Base-by-base conservation (phyloP, 805 yeast species). In the Candida manassasensis region DNA sequence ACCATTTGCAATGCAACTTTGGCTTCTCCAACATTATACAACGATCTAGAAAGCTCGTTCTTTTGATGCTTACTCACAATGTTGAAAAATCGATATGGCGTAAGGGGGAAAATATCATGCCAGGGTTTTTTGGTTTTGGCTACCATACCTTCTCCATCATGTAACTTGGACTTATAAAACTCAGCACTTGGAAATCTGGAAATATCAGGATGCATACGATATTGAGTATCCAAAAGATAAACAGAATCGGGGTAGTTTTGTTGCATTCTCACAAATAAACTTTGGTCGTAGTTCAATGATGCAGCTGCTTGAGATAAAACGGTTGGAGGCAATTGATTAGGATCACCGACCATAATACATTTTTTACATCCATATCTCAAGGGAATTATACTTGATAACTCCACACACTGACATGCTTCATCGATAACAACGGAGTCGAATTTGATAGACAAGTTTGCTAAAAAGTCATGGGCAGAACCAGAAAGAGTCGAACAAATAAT, bases 261-360 rank as follows among this genome's bases (percentile, higher is more conserved):
- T 47, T 84, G 95, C 94, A 90, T 89, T 43, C 98, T 73, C 27
- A 90, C 97, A 58, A 93, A 93, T 51, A 93, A 67, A 53, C 95
- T 84, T 57, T 90, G 96, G 44, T 90, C 96, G 52, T 93, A 93
- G 28, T 77, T 76, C 47, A 69, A 75, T 4, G 75, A 67, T 1
- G 94, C 81, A 1, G 98, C 97, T 10, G 78, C 81, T 47, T 84
- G 88, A 0, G 97, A 90, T 13, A 93, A 61, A 8, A 90, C 97
- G 0, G 98, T 90, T 0, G 98, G 98, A 0, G 98, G 98, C 43
- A 93, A 71, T 62, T 93, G 98, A 55, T 93, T 89, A 2, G 97
- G 97, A 63, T 93, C 98, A 56, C 98, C 98, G 30, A 93, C 98
- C 95, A 93, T 84, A 32, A 93, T 82, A 63, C 97, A 90, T 37